Percentiles rank a stretch among this genome's conserved stretches.
These are phyloP conservation scores for Mucor piriformis DNA, from an alignment of 371 early-diverging fungal genomes.

Conservation along the genomic window DNA sequence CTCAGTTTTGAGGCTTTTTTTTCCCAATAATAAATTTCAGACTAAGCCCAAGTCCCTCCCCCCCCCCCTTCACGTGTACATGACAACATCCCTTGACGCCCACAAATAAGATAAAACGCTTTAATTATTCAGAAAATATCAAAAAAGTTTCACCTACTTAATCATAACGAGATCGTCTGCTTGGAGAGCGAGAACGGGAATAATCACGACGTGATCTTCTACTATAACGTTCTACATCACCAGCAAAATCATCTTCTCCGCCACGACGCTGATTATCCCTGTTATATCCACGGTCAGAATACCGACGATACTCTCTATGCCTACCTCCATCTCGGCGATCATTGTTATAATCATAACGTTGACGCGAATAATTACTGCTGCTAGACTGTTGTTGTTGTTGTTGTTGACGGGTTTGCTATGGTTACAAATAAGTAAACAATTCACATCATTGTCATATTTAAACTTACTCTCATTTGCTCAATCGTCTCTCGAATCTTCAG, in stretches of 20 bases:
- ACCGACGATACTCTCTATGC: conserved; percentile 58
- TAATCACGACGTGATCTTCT: conserved; percentile 38
- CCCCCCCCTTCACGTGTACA: neutral
- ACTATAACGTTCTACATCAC: conserved; percentile 40
- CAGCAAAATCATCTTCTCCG: conserved; percentile 41
- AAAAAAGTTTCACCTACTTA: conserved; percentile 14
- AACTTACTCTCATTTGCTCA: conserved; percentile 71
- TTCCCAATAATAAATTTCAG: neutral
- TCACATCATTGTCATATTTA: too few relatives aligned
- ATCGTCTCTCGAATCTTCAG: conserved; percentile 80
- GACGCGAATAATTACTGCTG: conserved; percentile 40
- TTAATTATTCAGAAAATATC: neutral
- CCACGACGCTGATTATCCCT: conserved; percentile 38
- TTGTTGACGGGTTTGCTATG: conserved; percentile 24
- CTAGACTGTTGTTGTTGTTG: conserved; percentile 2
- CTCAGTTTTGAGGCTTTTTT: conserved; percentile 1
- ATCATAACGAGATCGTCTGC: conserved; percentile 26
- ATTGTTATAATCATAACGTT: conserved; percentile 49
- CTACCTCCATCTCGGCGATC: conserved; percentile 58
- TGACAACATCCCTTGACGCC: conserved; percentile 2
- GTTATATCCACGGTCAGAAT: conserved; percentile 49
- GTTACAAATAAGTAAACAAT: too few relatives aligned
- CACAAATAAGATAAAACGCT: neutral
- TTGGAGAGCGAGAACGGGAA: conserved; percentile 35
- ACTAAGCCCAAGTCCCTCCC: conserved; percentile 2